Percentiles rank a stretch among this genome's conserved stretches.
phyloP scores from a whole-genome alignment of 2,329 filamentous ascomycete genomes.

The Pseudocercospora pini-densiflorae region DNA sequence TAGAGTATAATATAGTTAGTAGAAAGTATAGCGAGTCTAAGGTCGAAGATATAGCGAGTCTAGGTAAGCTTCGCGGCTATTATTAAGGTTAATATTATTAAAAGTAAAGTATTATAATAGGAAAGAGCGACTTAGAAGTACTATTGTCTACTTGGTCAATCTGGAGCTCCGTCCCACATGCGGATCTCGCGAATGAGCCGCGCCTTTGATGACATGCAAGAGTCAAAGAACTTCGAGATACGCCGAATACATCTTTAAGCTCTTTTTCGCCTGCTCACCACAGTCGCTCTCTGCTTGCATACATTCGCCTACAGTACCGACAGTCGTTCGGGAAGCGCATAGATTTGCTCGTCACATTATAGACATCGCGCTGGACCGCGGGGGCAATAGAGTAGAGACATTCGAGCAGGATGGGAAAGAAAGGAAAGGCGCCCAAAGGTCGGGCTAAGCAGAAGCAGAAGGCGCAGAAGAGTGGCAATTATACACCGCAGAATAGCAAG shows the following conservation, averaged over 20 bases:
- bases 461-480: conserved; percentile 24
- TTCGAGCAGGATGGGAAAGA: conserved; percentile 26
- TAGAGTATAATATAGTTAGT: too few relatives aligned
- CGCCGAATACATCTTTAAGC: background rate
- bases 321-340: background rate
- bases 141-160: too few relatives aligned
- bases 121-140: too few relatives aligned
- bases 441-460: conserved; percentile 35
- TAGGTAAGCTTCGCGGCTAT: too few relatives aligned
- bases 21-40: too few relatives aligned
- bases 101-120: too few relatives aligned
- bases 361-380: background rate
- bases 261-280: conserved; percentile 13
- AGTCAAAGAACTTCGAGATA: conserved; percentile 10
- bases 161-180: too few relatives aligned
- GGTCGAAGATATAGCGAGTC: too few relatives aligned
- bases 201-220: conserved; percentile 5
- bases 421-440: conserved; percentile 31
- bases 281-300: conserved; percentile 21
- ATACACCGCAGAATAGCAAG: conserved; percentile 16
- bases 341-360: background rate
- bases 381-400: background rate
- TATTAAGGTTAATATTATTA: too few relatives aligned
- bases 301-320: background rate
- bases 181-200: background rate